These are phyloP conservation scores for Tricholoma hemisulphureum DNA, from an alignment of 768 basidiomycete species.

Conservation along the genomic window DNA sequence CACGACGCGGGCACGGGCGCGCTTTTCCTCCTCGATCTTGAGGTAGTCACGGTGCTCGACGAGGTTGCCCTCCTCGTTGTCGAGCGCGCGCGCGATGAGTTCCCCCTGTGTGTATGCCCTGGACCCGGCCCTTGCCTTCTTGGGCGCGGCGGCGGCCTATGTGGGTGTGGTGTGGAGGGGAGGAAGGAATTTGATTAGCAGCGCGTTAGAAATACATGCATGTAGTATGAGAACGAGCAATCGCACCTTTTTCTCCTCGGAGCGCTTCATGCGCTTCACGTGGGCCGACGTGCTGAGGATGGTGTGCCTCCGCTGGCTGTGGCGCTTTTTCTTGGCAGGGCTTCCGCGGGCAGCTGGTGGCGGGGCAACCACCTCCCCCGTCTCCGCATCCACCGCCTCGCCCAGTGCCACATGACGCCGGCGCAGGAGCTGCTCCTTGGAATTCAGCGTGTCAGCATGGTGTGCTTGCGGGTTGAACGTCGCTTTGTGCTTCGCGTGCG, in stretches of 20 bases:
- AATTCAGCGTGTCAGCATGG: conserved; percentile 21
- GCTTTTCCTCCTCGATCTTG: conserved; percentile 77
- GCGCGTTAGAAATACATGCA: no score
- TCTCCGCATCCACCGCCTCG: conserved; percentile 55
- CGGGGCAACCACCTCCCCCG: conserved; percentile 52
- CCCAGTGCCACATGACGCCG: conserved; percentile 59
- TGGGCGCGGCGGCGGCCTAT: conserved; percentile 61
- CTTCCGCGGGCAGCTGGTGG: conserved; percentile 12
- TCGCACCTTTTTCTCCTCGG: conserved; percentile 63
- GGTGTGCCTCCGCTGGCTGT: conserved; percentile 68
- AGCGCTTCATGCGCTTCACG: conserved; percentile 60
- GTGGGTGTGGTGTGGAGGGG: no score
- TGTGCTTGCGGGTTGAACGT: conserved; percentile 63
- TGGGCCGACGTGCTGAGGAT: conserved; percentile 70
- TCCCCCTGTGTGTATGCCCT: conserved; percentile 75
- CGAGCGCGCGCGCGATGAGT: conserved; percentile 77
- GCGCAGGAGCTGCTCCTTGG: conserved; percentile 37
- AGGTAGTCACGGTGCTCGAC: conserved; percentile 78
- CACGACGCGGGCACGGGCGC: conserved; percentile 62
- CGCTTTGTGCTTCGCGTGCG: conserved; percentile 62
- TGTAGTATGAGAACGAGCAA: conserved; percentile 11
- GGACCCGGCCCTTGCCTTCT: conserved; percentile 53
- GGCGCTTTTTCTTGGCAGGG: conserved; percentile 36
- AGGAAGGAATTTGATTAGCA: no score
- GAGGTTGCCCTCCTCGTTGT: conserved; percentile 85